Evolutionary conservation across 192 early-diverging fungal genomes (phyloP), one percentile per base, ranked within the genome.

Genomic region (Gigaspora rosea): DNA sequence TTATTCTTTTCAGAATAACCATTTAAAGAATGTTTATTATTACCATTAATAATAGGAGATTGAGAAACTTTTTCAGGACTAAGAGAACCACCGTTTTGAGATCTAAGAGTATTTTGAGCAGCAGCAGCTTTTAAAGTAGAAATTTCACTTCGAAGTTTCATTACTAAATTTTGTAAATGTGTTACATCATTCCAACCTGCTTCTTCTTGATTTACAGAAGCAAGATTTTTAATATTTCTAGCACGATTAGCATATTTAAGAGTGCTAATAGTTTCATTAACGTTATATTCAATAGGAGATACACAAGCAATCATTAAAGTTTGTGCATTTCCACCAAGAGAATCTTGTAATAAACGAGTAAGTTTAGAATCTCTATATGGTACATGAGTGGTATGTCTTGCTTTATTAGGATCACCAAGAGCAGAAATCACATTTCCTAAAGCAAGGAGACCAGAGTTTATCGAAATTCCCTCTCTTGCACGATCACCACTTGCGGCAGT

Each of bases 351-450:
- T 86, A 99, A 86, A 16, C 96, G 88, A 0, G 98, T 99, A 18
- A 99, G 86, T 81, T 99, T 99, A 22, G 93, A 95, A 80, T 99
- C 97, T 70, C 98, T 91, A 77, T 98, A 99, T 0, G 98, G 98
- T 27, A 99, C 89, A 73, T 98, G 95, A 16, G 85, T 86, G 35
- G 82, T 81, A 50, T 83, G 85, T 74, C 85, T 86, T 51, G 79
- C 81, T 64, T 87, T 87, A 7, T 82, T 64, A 10, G 88, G 83
- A 79, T 97, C 97, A 33, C 95, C 95, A 18, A 99, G 85, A 0
- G 97, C 98, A 9, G 93, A 95, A 66, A 99, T 99, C 27, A 98
- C 97, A 81, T 98, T 99, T 74, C 97, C 98, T 27, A 99, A 89
- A 8, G 96, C 96, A 71, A 97, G 83, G 18, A 98, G 86, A 7